Percentiles rank a stretch among this genome's conserved stretches.
These are phyloP conservation scores for Aureobasidium uvarum DNA, from an alignment of 2,329 filamentous ascomycete genomes.

Conservation along the genomic window DNA sequence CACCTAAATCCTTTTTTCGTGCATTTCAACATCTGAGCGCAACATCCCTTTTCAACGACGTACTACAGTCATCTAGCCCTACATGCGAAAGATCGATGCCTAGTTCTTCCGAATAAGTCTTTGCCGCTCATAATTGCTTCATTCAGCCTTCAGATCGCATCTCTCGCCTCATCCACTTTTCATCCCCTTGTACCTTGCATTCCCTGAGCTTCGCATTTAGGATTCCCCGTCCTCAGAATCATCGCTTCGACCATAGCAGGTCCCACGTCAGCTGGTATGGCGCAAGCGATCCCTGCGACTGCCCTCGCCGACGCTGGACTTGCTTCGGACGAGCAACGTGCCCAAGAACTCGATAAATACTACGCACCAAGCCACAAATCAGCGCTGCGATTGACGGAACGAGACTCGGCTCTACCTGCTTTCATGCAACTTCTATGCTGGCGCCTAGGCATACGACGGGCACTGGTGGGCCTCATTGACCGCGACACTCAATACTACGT, in stretches of 20 bases:
- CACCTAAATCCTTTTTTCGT: background rate
- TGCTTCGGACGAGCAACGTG: constrained; percentile 30
- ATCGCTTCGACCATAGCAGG: background rate
- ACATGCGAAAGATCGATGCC: background rate
- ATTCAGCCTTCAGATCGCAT: too few species aligned
- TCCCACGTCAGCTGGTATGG: background rate
- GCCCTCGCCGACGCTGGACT: background rate
- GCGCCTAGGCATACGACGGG: constrained; percentile 49
- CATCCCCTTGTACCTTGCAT: too few species aligned
- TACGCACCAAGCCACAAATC: constrained; percentile 30
- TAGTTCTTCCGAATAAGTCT: background rate
- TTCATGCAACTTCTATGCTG: constrained; percentile 53
- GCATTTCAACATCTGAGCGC: background rate
- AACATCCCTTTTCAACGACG: background rate
- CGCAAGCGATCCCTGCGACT: constrained; percentile 2
- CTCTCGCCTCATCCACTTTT: too few species aligned
- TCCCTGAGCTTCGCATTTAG: background rate
- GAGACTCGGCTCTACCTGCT: constrained; percentile 45
- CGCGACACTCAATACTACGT: constrained; percentile 51
- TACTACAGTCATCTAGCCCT: background rate
- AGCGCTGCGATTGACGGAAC: constrained; percentile 5
- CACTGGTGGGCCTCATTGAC: constrained; percentile 54
- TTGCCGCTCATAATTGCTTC: background rate
- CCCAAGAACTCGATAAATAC: constrained; percentile 34
- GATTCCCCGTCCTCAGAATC: background rate